Percentiles rank a stretch among this genome's conserved stretches.
phyloP scores from a whole-genome alignment of 2,329 filamentous ascomycete species.

The Neofusicoccum kwambonambiense region DNA sequence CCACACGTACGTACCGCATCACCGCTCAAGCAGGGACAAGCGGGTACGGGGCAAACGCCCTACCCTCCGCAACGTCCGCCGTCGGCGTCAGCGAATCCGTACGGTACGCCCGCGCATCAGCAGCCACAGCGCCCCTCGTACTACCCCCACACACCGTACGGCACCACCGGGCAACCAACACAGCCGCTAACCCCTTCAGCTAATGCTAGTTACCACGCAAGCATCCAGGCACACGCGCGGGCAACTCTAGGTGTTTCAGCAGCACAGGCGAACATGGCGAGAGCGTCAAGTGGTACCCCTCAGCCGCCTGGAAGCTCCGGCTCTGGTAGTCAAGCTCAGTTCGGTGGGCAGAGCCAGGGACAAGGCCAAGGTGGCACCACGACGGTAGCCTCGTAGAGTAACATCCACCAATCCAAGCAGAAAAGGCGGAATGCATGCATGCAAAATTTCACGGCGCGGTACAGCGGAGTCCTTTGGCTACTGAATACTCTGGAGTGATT shows the following conservation, averaged over 20 bases:
- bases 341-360: conserved; percentile 20
- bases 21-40: conserved; percentile 35
- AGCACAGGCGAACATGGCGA: conserved; percentile 28
- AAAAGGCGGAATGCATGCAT: neutral
- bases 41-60: conserved; percentile 22
- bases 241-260: conserved; percentile 29
- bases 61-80: conserved; percentile 28
- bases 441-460: neutral
- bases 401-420: too few relatives aligned
- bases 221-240: conserved; percentile 30
- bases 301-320: conserved; percentile 32
- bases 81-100: conserved; percentile 26
- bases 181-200: conserved; percentile 35
- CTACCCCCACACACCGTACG: conserved; percentile 10
- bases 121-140: neutral
- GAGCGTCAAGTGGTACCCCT: conserved; percentile 35
- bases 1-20: conserved; percentile 34
- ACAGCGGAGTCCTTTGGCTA: neutral
- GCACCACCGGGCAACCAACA: conserved; percentile 31
- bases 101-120: conserved; percentile 13
- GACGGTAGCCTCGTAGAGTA: conserved; percentile 20
- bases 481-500: neutral
- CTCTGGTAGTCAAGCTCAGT: conserved; percentile 22
- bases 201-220: conserved; percentile 24
- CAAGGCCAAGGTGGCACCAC: conserved; percentile 25